Base-by-base conservation (phyloP, 768 basidiomycete species). In the Fomitopsis pulvina region DNA sequence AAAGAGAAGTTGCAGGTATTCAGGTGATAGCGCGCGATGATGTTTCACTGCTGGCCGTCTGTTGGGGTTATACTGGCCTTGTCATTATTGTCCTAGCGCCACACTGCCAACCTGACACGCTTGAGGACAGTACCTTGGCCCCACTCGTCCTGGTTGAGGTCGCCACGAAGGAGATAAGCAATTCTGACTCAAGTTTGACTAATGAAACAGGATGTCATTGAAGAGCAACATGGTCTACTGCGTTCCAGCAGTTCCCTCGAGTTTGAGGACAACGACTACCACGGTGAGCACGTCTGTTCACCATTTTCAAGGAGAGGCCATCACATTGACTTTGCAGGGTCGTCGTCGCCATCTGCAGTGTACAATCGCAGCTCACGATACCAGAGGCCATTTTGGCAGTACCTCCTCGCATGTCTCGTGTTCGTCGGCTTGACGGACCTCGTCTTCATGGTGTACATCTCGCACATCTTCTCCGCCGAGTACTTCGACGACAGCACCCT, bases 401-500 rank as follows among this genome's bases (percentile, higher is more conserved):
- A 11, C 21, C 18, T 42, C 12, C 25, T 42, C 8, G 21, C 41
- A 6, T 22, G 18, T 12, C 41, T 42, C 12, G 18, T 42, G 4
- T 24, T 45, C 43, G 26, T 45, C 43, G 43, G 12, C 10, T 14
- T 27, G 9, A 45, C 28, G 4, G 43, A 45, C 27, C 24, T 45
- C 25, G 21, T 28, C 27, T 20, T 25, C 26, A 4, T 45, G 10
- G 14, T 28, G 12, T 25, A 20, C 22, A 45, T 45, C 25, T 4
- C 26, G 9, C 43, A 27, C 43, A 45, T 25, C 16, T 40, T 21
- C 21, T 7, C 16, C 8, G 20, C 39, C 39, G 21, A 40, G 39
- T 30, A 30, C 29, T 16, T 40, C 8, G 39, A 40, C 39, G 21
- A n/a, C 16, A 18, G 9, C 12, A 18, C 44, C 25, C 52, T 60